Evolutionary conservation across 169 alveolate species (phyloP).

Genomic region (Plasmodium fragile): DNA sequence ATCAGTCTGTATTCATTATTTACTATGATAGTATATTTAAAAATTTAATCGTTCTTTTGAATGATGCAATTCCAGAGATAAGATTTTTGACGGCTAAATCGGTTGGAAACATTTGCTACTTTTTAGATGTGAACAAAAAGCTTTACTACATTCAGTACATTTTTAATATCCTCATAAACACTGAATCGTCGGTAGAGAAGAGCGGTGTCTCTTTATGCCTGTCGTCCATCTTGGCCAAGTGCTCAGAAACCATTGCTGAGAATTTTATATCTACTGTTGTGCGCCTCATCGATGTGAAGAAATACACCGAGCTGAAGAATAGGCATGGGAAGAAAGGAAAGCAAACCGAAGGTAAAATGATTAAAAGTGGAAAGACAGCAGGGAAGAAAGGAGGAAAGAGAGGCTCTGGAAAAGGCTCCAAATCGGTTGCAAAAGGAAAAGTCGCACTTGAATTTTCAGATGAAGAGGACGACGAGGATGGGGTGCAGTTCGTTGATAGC

Average conservation of each 20-base stretch:
- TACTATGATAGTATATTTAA: conserved; percentile 53
- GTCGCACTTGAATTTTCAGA: neutral
- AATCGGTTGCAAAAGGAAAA: neutral
- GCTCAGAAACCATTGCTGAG: conserved; percentile 48
- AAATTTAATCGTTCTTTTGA: conserved; percentile 9
- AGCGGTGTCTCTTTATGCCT: conserved; percentile 64
- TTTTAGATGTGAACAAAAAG: conserved; percentile 45
- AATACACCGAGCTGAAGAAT: conserved; percentile 27
- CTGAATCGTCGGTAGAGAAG: conserved; percentile 59
- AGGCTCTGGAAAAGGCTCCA: neutral
- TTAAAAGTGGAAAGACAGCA: neutral
- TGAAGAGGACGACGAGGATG: conserved; percentile 28
- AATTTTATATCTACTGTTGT: conserved; percentile 40
- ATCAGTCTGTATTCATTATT: conserved; percentile 39
- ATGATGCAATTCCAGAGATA: conserved; percentile 72
- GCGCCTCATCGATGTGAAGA: conserved; percentile 60
- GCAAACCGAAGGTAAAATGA: neutral
- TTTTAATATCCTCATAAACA: conserved; percentile 46
- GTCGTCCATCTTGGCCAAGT: conserved; percentile 59
- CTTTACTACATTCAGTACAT: conserved; percentile 60
- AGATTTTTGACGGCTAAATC: conserved; percentile 63
- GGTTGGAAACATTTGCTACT: conserved; percentile 49
- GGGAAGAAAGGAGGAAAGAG: neutral
- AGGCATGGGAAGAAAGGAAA: conserved; percentile 4
- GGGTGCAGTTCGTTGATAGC: conserved; percentile 1